Base-by-base conservation (phyloP, 2,329 filamentous ascomycete species). In the Beauveria sp. region DNA sequence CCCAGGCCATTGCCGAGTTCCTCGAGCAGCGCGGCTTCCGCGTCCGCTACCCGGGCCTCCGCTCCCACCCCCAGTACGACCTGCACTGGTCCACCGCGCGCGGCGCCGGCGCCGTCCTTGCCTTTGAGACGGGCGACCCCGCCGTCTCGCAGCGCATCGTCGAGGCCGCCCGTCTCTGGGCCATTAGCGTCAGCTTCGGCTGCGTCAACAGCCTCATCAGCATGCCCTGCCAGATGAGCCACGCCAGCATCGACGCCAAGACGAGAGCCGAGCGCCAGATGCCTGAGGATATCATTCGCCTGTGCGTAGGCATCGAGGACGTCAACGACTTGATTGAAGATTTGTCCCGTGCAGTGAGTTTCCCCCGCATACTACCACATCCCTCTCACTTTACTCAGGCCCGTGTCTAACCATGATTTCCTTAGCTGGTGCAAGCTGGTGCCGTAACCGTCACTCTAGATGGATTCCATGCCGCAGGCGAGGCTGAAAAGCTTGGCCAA, bases 191-290 rank as follows among this genome's bases (percentile, higher is more conserved):
- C 63, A 96, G 91, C 71, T 99, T 99, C 73, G 95, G 95, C 53
- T 98, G 95, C 73, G 95, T 99, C 67, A 99, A 99, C 79, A 96
- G 91, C 73, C 79, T 99, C 74, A 99, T 99, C 76, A 97, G 93
- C 78, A 97, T 99, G 93, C 93, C 95, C 9, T 99, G 95, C 78
- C 92, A 93, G 70, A 99, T 99, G 96, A 98, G 93, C 76, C 95
- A 99, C 76, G 95, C 95, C 45, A 96, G 91, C 72, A 99, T 99
- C 71, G 95, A 98, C 72, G 90, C 92, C 63, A 96, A 96, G 79
- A 98, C 93, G 58, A 83, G 95, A 67, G 82, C 86, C 69, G 92
- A 96, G 77, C 84, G 93, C 66, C 88, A 93, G 66, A 89, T 99
- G 87, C 95, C 95, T 12, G 95, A 99, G 76, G 95, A 99, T 73